Evolutionary conservation across 129 eudicot genomes (phyloP), one percentile per base, ranked within the genome.

Genomic region (Centella asiatica): DNA sequence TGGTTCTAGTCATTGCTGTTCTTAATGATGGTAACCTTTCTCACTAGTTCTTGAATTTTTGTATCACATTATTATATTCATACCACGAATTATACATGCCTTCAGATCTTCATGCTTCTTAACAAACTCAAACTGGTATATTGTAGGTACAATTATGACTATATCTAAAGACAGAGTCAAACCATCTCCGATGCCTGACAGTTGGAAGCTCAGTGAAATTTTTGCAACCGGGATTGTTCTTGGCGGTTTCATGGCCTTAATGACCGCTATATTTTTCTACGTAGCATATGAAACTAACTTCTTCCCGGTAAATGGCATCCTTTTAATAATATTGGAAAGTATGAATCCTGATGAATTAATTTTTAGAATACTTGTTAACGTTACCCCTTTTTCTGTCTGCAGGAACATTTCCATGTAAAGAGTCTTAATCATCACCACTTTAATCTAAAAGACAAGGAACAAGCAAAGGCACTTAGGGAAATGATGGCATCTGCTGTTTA

Each of bases 1-100:
- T 81, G 67, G 67, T 77, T 51, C 86, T 81, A 62, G 86, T 77
- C 64, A 81, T 81, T 39, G 86, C 86, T 44, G 74, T 81, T 66
- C 73, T 81, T 46, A 81, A 81, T 53, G 80, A 81, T 24, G 86
- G 86, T 81, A 61, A 62, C 7, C 0, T 15, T 14, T 56, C 61
- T 24, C 5, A 17, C 37, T 28, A 11, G 37, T 18, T 56, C 42
- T 31, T 56, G 61, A 28, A 31, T 56, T 4, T 9, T 15, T 13
- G 1, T 56, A 40, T 54, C 4, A 31, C 27, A 17, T 15, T n/a
- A n/a, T n/a, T n/a, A n/a, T n/a, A n/a, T n/a, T n/a, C n/a, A n/a
- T n/a, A n/a, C n/a, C n/a, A n/a, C n/a, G n/a, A n/a, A n/a, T n/a
- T n/a, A n/a, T n/a, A n/a, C n/a, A n/a, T n/a, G n/a, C n/a, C n/a